Conservation (phyloP, 441 rosid species). For the Corymbia citriodora region DNA sequence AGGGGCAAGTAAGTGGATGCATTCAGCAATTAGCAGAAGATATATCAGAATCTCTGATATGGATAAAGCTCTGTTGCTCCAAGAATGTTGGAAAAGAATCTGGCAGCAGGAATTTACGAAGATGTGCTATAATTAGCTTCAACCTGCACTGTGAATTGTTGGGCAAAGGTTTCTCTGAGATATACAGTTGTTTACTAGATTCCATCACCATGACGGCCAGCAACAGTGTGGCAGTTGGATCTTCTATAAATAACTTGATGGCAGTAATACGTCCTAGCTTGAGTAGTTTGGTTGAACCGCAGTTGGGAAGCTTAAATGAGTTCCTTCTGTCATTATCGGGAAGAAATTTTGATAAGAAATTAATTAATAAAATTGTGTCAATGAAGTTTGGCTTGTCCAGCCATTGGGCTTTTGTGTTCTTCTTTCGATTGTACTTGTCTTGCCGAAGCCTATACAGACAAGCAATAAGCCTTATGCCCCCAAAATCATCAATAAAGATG, state of each 20-base stretch:
- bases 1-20: conserved; percentile 82
- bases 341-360: conserved; percentile 18
- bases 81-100: conserved; percentile 24
- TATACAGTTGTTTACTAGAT: conserved; percentile 56
- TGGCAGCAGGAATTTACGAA: conserved; percentile 15
- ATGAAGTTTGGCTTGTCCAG: conserved; percentile 27
- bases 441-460: conserved; percentile 74
- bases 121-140: conserved; percentile 10
- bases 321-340: conserved; percentile 51
- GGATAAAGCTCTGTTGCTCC: conserved; percentile 50
- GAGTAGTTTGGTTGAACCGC: conserved; percentile 46
- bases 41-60: conserved; percentile 53
- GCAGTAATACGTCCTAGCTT: conserved; percentile 47
- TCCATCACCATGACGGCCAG: conserved; percentile 69
- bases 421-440: conserved; percentile 67
- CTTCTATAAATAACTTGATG: conserved; percentile 50
- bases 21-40: conserved; percentile 53
- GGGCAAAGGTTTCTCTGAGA: conserved; percentile 69
- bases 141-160: conserved; percentile 46
- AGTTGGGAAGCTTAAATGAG: conserved; percentile 34
- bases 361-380: conserved; percentile 14
- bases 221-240: conserved; percentile 63
- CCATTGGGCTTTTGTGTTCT: conserved; percentile 62
- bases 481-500: conserved; percentile 46
- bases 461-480: conserved; percentile 65